Base-by-base conservation (phyloP, 164 flowering plant genomes). In the Hamamelis virginiana region DNA sequence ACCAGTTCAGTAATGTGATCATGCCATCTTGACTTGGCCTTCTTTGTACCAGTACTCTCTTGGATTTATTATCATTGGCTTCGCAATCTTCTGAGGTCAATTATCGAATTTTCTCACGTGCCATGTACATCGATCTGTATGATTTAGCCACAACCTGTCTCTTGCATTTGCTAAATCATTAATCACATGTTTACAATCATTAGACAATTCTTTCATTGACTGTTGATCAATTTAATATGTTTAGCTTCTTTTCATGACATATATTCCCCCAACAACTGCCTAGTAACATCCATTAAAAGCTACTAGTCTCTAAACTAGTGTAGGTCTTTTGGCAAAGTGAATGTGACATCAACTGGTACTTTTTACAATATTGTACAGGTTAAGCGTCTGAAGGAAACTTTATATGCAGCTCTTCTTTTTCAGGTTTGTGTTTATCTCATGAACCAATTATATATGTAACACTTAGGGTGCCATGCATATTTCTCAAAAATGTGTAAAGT, bases 301-400 rank as follows among this genome's bases (percentile, higher is more conserved):
- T 58, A 26, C 18, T 19, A 58, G 26, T 58, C 43, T 52, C 62
- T 58, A 28, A 11, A n/a, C 60, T 57, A 23, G 21, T 58, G 18
- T 26, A 26, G 9, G n/a, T 58, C 26, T 9, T 58, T 25, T 14
- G 62, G 43, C 38, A 41, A 60, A 60, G 46, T 26, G 28, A 58
- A 26, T 60, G 8, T 33, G 46, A 60, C 44, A 26, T 33, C 13
- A 15, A 8, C 46, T 33, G 28, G 16, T 66, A 47, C n/a, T 53
- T 67, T 21, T 23, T 44, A 65, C 14, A 11, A 21, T 9, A 14
- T 69, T 68, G 25, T 26, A 56, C 77, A 76, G 82, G 75, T 79
- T 38, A 76, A 68, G 70, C 75, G 77, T 53, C 43, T 79, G 14
- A 64, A 77, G 59, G 75, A 76, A 68, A 64, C 58, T 59, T 38